Conservation (phyloP, 2,329 filamentous ascomycete species). For the Talaromyces piceae region DNA sequence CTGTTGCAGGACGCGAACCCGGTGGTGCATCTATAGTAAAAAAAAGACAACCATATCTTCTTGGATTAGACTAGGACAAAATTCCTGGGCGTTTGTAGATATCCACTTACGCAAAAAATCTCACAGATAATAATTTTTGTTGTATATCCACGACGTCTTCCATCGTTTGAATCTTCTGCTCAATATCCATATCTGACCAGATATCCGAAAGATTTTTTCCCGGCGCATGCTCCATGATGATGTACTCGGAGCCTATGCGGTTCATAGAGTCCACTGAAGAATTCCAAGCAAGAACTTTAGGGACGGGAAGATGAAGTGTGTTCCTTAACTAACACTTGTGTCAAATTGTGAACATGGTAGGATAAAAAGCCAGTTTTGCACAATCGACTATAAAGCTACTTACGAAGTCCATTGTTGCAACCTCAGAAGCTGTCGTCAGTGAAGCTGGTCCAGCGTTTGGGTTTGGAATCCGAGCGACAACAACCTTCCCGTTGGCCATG, state of each 20-base stretch:
- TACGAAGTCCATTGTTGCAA: slow-evolving; percentile 20
- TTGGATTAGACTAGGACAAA: slow-evolving; percentile 13
- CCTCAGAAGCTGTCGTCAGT: slow-evolving; percentile 15
- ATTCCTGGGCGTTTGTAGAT: slow-evolving; percentile 4
- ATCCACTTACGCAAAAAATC: slow-evolving; percentile 25
- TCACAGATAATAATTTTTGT: slow-evolving; percentile 29
- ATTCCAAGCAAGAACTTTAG: slow-evolving; percentile 16
- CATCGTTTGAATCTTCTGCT: slow-evolving; percentile 14
- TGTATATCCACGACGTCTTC: slow-evolving; percentile 30
- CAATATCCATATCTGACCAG: slow-evolving; percentile 21
- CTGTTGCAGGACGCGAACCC: slow-evolving; percentile 22
- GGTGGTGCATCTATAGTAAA: slow-evolving; percentile 24
- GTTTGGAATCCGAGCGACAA: slow-evolving; percentile 18
- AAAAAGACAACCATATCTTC: slow-evolving; percentile 34
- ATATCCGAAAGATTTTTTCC: slow-evolving; percentile 20
- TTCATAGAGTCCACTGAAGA: slow-evolving; percentile 15
- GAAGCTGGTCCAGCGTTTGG: slow-evolving; percentile 17
- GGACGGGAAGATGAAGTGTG: slow-evolving; percentile 16
- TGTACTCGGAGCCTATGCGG: slow-evolving; percentile 21
- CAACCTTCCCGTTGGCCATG: slow-evolving; percentile 16
- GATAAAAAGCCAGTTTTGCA: not conserved
- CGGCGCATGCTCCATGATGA: slow-evolving; percentile 24
- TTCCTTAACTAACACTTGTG: slow-evolving; percentile 3
- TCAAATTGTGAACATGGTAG: not conserved
- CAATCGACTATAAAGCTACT: not conserved